Conservation (phyloP, 805 yeast species). For the Cyberlindnera petersonii region DNA sequence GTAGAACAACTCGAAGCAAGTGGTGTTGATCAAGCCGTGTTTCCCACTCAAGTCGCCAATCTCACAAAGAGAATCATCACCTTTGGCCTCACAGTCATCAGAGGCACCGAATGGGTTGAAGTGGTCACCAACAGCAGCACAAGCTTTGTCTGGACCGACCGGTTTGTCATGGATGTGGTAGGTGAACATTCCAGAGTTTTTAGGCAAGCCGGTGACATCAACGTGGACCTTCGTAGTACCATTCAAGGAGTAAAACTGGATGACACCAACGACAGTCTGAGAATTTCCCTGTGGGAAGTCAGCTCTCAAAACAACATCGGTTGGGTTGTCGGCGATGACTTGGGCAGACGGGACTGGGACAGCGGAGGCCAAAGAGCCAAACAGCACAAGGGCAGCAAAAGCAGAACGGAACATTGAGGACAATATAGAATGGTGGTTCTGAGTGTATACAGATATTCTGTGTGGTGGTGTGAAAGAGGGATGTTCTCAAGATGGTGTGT, state of each 20-base stretch:
- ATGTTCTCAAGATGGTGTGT: not conserved
- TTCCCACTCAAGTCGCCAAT: slow-evolving; percentile 77
- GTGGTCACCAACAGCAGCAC: slow-evolving; percentile 53
- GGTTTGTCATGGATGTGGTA: slow-evolving; percentile 65
- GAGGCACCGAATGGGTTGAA: slow-evolving; percentile 63
- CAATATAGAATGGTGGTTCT: too few relatives aligned
- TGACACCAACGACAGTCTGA: slow-evolving; percentile 43
- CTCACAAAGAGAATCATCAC: slow-evolving; percentile 55
- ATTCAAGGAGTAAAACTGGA: slow-evolving; percentile 58
- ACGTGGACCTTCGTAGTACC: slow-evolving; percentile 63
- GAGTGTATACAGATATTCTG: too few relatives aligned
- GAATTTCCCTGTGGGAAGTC: slow-evolving; percentile 30
- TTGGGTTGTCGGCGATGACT: slow-evolving; percentile 20
- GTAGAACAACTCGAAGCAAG: slow-evolving; percentile 62
- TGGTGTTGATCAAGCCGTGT: slow-evolving; percentile 68
- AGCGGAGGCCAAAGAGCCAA: not conserved
- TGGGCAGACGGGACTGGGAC: slow-evolving; percentile 13
- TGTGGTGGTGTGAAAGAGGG: too few relatives aligned
- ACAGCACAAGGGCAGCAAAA: not conserved
- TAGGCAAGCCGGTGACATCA: slow-evolving; percentile 67
- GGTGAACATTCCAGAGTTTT: slow-evolving; percentile 60
- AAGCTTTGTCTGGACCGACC: slow-evolving; percentile 47
- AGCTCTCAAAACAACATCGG: slow-evolving; percentile 29
- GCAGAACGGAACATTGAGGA: too few relatives aligned
- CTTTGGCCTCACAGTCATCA: slow-evolving; percentile 45